Evolutionary conservation across 1,284 basidiomycete species (phyloP).

Genomic region (Leccinum subfulvum): DNA sequence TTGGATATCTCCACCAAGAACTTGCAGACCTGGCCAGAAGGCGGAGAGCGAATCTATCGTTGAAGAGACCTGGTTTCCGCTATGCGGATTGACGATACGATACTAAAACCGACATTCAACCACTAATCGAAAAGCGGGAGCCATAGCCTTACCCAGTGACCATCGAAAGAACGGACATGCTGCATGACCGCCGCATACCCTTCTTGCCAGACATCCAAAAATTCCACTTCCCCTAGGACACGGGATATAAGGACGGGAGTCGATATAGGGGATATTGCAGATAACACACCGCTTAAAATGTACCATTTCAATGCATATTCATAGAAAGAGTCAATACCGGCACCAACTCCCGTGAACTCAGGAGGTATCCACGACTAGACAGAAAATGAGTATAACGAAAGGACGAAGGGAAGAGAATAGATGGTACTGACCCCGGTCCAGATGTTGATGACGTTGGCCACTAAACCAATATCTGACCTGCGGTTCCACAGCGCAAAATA

Average conservation of each 20-base stretch:
- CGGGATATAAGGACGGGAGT: constrained; percentile 6
- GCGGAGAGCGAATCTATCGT: constrained; percentile 84
- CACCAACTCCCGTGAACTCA: constrained; percentile 80
- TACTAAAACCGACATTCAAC: constrained; percentile 48
- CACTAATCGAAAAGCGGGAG: neutral
- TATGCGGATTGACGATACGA: constrained; percentile 76
- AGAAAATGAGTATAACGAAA: constrained; percentile 5
- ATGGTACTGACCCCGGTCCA: constrained; percentile 63
- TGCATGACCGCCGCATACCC: constrained; percentile 87
- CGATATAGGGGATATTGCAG: neutral
- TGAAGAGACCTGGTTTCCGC: constrained; percentile 66
- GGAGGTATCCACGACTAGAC: constrained; percentile 67
- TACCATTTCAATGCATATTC: constrained; percentile 92
- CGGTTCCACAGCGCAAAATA: constrained; percentile 93
- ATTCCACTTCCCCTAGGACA: constrained; percentile 75
- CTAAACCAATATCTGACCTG: constrained; percentile 74
- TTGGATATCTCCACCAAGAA: constrained; percentile 86
- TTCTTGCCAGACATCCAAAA: constrained; percentile 90
- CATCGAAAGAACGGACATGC: constrained; percentile 77
- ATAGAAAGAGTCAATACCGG: constrained; percentile 91
- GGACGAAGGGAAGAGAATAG: neutral
- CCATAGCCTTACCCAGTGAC: constrained; percentile 70
- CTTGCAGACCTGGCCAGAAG: constrained; percentile 88
- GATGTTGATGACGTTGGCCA: constrained; percentile 87
- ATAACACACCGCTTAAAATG: constrained; percentile 74